Evolutionary conservation across 176 grass and related monocot species (phyloP).

Genomic region (Phyllostachys edulis): DNA sequence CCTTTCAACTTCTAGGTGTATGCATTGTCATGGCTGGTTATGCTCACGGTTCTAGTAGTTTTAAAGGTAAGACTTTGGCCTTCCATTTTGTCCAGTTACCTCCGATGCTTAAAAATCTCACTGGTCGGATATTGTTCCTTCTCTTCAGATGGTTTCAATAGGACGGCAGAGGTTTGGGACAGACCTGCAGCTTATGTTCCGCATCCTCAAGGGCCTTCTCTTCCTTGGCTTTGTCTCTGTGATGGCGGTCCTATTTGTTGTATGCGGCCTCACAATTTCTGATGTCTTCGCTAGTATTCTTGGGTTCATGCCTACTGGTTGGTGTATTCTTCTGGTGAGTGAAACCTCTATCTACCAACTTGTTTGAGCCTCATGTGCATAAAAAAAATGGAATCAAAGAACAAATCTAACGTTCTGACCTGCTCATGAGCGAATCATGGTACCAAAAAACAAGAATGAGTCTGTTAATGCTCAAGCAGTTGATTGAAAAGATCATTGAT

Average conservation of each 20-base stretch:
- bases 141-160: constrained; percentile 61
- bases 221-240: constrained; percentile 86
- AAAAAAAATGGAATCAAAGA: background rate
- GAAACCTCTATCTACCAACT: background rate
- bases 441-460: background rate
- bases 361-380: background rate
- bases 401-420: background rate
- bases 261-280: constrained; percentile 57
- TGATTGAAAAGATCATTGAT: background rate
- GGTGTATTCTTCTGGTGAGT: constrained; percentile 94
- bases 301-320: constrained; percentile 86
- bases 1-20: constrained; percentile 67
- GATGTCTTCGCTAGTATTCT: constrained; percentile 80
- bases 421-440: background rate
- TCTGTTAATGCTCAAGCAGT: background rate
- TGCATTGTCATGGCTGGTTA: constrained; percentile 90
- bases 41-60: constrained; percentile 79
- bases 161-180: constrained; percentile 47
- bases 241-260: constrained; percentile 75
- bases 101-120: background rate
- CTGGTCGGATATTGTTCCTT: background rate
- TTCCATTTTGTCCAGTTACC: background rate
- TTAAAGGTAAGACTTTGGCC: constrained; percentile 62
- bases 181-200: constrained; percentile 90
- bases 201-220: constrained; percentile 87